Conservation (phyloP, 225 moss, liverwort and hornwort species). For the Ulota crispa region DNA sequence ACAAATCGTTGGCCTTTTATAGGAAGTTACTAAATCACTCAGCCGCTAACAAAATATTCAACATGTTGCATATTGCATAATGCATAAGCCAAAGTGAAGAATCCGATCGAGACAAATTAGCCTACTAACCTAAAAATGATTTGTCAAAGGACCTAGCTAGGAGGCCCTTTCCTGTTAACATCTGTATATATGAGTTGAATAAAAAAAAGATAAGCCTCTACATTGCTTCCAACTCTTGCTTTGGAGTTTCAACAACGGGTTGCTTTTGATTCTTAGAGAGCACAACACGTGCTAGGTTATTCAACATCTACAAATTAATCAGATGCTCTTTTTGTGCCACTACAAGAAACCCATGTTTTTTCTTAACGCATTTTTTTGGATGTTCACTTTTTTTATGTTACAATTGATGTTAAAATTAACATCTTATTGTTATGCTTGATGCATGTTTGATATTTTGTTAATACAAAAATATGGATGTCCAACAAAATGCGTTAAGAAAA, state of each 20-base stretch:
- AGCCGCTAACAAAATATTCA: conserved; percentile 5
- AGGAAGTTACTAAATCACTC: neutral
- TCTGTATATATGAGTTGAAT: neutral
- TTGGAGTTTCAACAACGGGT: conserved; percentile 43
- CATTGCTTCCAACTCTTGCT: conserved; percentile 68
- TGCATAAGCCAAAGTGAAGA: conserved; percentile 6
- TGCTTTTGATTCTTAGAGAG: conserved; percentile 74
- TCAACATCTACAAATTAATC: conserved; percentile 82
- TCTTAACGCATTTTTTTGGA: too few species aligned
- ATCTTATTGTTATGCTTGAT: too few species aligned
- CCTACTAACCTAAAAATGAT: neutral
- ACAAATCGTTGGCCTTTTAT: neutral
- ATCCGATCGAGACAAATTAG: neutral
- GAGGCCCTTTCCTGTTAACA: neutral
- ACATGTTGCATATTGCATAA: neutral
- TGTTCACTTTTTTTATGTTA: too few species aligned
- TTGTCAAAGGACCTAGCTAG: neutral
- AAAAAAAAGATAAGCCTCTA: conserved; percentile 22
- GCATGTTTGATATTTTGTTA: too few species aligned
- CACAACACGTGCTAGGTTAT: conserved; percentile 70
- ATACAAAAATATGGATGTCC: too few species aligned
- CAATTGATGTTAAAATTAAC: too few species aligned
- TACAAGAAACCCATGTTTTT: too few species aligned
- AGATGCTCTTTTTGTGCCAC: conserved; percentile 66
- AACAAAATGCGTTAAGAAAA: too few species aligned